Conservation (phyloP, 1,139 yeast genomes). For the Spathaspora jeffriesii region DNA sequence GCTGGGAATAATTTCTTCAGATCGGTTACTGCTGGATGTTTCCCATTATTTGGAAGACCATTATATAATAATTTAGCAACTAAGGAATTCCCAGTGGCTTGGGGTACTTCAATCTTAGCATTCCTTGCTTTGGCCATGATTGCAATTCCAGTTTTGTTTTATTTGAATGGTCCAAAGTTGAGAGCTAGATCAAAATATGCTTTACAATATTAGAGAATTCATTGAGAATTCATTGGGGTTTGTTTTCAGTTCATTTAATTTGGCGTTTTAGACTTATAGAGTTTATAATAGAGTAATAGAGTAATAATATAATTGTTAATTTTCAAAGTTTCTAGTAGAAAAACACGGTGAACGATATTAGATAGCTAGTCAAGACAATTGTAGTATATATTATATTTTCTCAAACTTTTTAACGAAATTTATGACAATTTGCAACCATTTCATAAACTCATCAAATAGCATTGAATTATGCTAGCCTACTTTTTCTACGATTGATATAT, state of each 20-base stretch:
- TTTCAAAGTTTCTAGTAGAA: neutral
- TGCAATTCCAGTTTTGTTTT: slow-evolving; percentile 61
- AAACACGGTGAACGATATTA: too few relatives aligned
- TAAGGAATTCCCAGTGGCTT: slow-evolving; percentile 48
- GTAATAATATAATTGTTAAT: neutral
- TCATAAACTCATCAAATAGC: neutral
- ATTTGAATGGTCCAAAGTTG: slow-evolving; percentile 27
- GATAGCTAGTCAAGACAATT: neutral
- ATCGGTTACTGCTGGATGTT: slow-evolving; percentile 27
- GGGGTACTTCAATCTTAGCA: slow-evolving; percentile 65
- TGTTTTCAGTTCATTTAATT: neutral
- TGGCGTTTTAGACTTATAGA: neutral
- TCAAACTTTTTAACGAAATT: neutral
- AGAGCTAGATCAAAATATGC: slow-evolving; percentile 52
- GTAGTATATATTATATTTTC: too few relatives aligned
- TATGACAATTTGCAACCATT: neutral
- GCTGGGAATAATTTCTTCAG: slow-evolving; percentile 31
- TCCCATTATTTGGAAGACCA: slow-evolving; percentile 36
- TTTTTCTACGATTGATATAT: too few relatives aligned
- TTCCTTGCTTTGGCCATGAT: slow-evolving; percentile 57
- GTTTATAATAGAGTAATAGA: neutral
- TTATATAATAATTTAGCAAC: slow-evolving; percentile 44
- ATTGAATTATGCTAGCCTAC: too few relatives aligned
- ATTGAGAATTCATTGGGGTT: neutral
- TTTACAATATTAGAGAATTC: slow-evolving; percentile 2